Base-by-base conservation (phyloP, 116 monocot genomes). In the Papilionanthe hybrid region DNA sequence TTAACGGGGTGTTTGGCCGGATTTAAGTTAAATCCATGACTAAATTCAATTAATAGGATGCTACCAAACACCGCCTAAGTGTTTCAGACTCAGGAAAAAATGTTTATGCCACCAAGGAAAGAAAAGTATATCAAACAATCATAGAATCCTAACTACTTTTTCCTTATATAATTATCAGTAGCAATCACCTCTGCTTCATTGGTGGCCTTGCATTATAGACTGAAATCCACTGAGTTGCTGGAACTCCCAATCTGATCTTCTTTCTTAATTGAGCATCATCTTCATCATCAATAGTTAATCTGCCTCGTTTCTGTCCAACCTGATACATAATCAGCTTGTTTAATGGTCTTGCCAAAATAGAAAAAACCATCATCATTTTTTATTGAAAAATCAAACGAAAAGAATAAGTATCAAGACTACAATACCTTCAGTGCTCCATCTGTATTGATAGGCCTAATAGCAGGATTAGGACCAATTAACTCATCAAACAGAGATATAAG, bases 141-240 rank as follows among this genome's bases (percentile, higher is more conserved):
- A 68, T 68, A 32, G 69, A 22, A 18, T 69, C 69, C 69, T 18
- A 69, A 69, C 32, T 69, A 15, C 10, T 69, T 13, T 69, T 30
- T 73, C 73, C 20, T 44, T 73, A 20, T 44, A 73, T 44, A 44
- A 73, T 43, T 44, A 73, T 44, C 15, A 28, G 50, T 75, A 49
- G 27, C 0, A 75, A 25, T 44, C 66, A 97, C 97, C 97, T 92
- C 77, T 97, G 97, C 49, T 97, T 97, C 97, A 97, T 94, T 27
- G 97, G 92, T 5, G 58, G 79, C 65, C 92, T 87, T 13, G 97
- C 89, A 88, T 97, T 97, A 68, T 97, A 97, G 43, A 97, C 94
- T 37, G 93, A 92, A 67, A 97, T 97, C 97, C 97, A 97, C 76
- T 97, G 94, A 44, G 90, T 89, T 27, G 94, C 94, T 77, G 97